Base-by-base conservation (phyloP, 139 green algal genomes). In the Zygnema circumcarinatum region DNA sequence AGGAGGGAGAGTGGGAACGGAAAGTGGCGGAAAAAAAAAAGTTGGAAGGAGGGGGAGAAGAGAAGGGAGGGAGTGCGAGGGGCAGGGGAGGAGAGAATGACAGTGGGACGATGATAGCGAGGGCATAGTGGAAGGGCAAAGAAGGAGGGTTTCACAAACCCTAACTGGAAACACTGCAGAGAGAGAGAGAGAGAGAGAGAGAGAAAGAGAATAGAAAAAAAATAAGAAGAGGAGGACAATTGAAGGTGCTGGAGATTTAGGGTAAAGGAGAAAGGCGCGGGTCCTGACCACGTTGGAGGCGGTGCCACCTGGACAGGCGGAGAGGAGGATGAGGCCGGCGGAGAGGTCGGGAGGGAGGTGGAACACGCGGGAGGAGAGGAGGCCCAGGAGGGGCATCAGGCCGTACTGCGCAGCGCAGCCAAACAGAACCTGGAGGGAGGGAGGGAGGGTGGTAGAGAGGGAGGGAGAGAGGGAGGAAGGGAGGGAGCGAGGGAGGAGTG, bases 281-380 rank as follows among this genome's bases (percentile, higher is more conserved):
- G 3, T 11, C 32, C 91, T 94, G 20, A 96, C 94, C 22, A 96
- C 94, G 82, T 96, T 96, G 67, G 92, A 95, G 1, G 95, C 94
- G 3, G 83, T 94, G 32, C 93, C 93, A 20, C 94, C 94, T 16
- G 94, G 94, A 85, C 94, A 97, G 92, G 94, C 95, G 68, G 93
- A 94, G 33, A 97, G 91, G 39, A 97, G 91, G 76, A 97, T 95
- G 52, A 97, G 87, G 32, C 94, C 94, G 11, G 87, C 90, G 7
- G 93, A 87, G n/a, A 96, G 84, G 1, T 92, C 80, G 0, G 94
- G 74, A 3, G 88, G 74, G 39, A 96, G 87, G 75, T 91, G 33
- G 20, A 90, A 76, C 0, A 93, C 85, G 36, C 91, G 74, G 11
- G 86, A 90, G n/a, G 95, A 81, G 0, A 85, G 3, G 35, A 93